These are phyloP conservation scores for Sporodiniella umbellata DNA, from an alignment of 371 early-diverging fungal species.

Conservation along the genomic window DNA sequence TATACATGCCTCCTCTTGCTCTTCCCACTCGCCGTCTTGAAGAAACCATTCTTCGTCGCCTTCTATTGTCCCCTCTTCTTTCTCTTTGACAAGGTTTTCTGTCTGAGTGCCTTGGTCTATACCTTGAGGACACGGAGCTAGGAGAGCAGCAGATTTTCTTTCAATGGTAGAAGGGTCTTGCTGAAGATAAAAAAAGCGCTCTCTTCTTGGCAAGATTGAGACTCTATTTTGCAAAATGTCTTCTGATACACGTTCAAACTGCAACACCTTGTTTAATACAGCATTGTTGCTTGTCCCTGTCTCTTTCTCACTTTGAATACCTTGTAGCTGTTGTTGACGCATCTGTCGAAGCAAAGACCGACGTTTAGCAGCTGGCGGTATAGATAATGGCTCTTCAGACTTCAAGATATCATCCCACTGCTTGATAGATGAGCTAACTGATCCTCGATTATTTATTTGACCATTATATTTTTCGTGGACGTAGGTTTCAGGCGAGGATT, in stretches of 20 bases:
- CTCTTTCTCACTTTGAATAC: conserved; percentile 2
- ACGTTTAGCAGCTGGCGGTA: conserved; percentile 16
- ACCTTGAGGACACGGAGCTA: conserved; percentile 4
- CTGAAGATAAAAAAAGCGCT: conserved; percentile 40
- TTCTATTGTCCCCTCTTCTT: conserved; percentile 32
- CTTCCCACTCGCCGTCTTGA: conserved; percentile 42
- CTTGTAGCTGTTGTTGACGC: conserved; percentile 4
- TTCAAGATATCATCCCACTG: conserved; percentile 38
- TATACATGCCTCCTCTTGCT: conserved; percentile 34
- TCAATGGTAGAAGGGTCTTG: conserved; percentile 37
- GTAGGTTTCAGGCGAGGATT: conserved; percentile 39
- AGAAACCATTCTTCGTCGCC: conserved; percentile 49
- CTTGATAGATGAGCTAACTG: conserved; percentile 40
- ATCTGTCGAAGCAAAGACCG: conserved; percentile 21
- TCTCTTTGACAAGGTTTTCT: conserved; percentile 7
- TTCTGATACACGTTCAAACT: conserved; percentile 41
- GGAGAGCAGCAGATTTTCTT: conserved; percentile 11
- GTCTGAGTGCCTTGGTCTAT: conserved; percentile 26
- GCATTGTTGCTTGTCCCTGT: conserved; percentile 11
- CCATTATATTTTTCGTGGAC: conserved; percentile 19
- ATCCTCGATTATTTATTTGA: conserved; percentile 19
- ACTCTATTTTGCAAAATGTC: conserved; percentile 30
- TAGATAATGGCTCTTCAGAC: conserved; percentile 7
- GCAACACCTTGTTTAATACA: conserved; percentile 41
- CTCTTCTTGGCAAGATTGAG: conserved; percentile 38